Conservation (phyloP, 2,329 filamentous ascomycete genomes). For the Cladobotryum protrusum region DNA sequence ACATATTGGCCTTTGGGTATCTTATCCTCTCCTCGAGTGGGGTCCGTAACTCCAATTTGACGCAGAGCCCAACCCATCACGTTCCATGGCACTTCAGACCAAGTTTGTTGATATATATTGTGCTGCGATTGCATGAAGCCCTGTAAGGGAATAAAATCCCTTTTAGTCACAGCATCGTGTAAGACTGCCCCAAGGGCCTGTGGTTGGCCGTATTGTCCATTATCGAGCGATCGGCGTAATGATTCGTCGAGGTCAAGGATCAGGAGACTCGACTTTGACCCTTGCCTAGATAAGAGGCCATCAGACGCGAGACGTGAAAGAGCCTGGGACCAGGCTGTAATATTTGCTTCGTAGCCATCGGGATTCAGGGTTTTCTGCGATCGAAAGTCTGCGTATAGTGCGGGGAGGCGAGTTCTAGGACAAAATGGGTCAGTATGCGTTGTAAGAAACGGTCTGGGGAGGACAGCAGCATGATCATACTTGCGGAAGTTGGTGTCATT, state of each 20-base stretch:
- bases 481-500: slow-evolving; percentile 57
- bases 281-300: slow-evolving; percentile 44
- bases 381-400: slow-evolving; percentile 83
- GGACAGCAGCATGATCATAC: slow-evolving; percentile 27
- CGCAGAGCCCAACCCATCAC: slow-evolving; percentile 70
- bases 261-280: slow-evolving; percentile 40
- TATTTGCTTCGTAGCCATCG: slow-evolving; percentile 77
- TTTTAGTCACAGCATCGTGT: slow-evolving; percentile 62
- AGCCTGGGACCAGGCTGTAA: slow-evolving; percentile 70
- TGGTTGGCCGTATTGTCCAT: slow-evolving; percentile 72
- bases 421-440: background rate
- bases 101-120: slow-evolving; percentile 66
- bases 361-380: slow-evolving; percentile 70
- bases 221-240: slow-evolving; percentile 66
- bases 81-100: slow-evolving; percentile 60
- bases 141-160: slow-evolving; percentile 62
- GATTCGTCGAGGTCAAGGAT: slow-evolving; percentile 52
- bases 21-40: slow-evolving; percentile 42
- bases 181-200: slow-evolving; percentile 74
- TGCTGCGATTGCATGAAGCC: slow-evolving; percentile 60
- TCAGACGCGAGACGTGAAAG: slow-evolving; percentile 62
- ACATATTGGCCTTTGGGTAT: slow-evolving; percentile 59
- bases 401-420: slow-evolving; percentile 66
- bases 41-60: slow-evolving; percentile 57
- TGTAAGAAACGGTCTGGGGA: background rate